phyloP scores from a whole-genome alignment of 306 rosid species.

The Argentina anserina region DNA sequence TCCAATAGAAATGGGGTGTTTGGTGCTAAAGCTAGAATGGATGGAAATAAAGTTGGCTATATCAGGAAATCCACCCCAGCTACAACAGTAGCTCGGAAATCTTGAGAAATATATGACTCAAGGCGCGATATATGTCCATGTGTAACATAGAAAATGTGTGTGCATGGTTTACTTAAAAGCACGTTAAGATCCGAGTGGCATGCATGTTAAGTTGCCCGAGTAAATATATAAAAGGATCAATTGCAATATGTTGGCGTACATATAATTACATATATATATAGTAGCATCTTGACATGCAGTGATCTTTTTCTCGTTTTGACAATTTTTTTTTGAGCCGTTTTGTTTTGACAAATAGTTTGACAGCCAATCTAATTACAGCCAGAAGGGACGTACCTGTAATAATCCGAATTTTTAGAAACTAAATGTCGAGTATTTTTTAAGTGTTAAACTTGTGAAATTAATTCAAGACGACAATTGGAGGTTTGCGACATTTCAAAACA shows the following conservation, averaged over 20 bases:
- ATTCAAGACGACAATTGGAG: too few relatives aligned
- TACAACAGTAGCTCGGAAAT: conserved; percentile 1
- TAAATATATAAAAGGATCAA: not conserved
- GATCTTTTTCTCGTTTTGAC: too few relatives aligned
- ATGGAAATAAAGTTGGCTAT: conserved; percentile 38
- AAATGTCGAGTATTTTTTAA: too few relatives aligned
- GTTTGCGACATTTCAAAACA: too few relatives aligned
- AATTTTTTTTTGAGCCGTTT: too few relatives aligned
- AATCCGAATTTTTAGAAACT: too few relatives aligned
- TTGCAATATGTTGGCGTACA: not conserved
- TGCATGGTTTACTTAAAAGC: not conserved
- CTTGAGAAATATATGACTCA: not conserved
- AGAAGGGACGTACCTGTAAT: too few relatives aligned
- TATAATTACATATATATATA: too few relatives aligned
- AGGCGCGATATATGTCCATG: not conserved
- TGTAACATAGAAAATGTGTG: conserved; percentile 2
- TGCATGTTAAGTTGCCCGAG: not conserved
- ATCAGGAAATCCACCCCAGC: conserved; percentile 40
- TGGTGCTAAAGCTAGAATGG: conserved; percentile 41
- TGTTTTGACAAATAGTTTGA: too few relatives aligned
- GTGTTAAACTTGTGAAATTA: too few relatives aligned
- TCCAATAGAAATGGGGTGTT: conserved; percentile 49
- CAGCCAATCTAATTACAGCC: too few relatives aligned
- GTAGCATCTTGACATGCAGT: too few relatives aligned
- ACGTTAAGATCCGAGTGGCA: not conserved